Evolutionary conservation across 768 basidiomycete species (phyloP).

Genomic region (Phylloporus sp.): DNA sequence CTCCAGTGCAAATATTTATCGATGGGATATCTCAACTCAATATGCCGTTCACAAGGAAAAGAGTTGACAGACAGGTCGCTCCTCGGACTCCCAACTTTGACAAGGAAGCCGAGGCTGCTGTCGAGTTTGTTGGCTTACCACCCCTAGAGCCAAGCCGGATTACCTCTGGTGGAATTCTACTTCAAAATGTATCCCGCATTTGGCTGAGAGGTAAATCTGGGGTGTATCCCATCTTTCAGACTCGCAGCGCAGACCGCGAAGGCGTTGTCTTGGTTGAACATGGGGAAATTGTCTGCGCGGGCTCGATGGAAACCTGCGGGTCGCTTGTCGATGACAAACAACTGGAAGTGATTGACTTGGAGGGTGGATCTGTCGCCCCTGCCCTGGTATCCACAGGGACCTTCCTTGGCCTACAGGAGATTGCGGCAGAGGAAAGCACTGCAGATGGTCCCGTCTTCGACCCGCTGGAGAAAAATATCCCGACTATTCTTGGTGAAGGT

Average conservation of each 20-base stretch:
- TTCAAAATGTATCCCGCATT: constrained; percentile 50
- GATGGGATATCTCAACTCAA: constrained; percentile 72
- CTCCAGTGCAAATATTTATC: constrained; percentile 76
- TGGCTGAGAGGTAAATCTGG: constrained; percentile 21
- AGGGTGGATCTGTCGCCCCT: constrained; percentile 58
- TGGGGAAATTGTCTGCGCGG: constrained; percentile 53
- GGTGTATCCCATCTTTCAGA: constrained; percentile 15
- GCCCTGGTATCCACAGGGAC: constrained; percentile 66
- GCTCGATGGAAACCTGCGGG: constrained; percentile 14
- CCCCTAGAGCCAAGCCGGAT: constrained; percentile 46
- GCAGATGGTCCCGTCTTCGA: constrained; percentile 61
- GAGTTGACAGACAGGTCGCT: constrained; percentile 43
- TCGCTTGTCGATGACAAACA: constrained; percentile 8
- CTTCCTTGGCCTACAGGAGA: constrained; percentile 65
- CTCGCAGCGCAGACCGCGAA: constrained; percentile 11
- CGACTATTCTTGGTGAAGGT: constrained; percentile 33
- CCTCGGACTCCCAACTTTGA: constrained; percentile 58
- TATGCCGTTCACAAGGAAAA: constrained; percentile 41
- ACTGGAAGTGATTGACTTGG: constrained; percentile 41
- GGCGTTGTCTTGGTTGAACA: constrained; percentile 44
- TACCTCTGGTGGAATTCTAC: constrained; percentile 40
- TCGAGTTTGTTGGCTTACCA: constrained; percentile 66
- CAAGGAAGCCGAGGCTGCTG: constrained; percentile 51
- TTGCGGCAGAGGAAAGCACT: constrained; percentile 59
- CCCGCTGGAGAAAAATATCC: constrained; percentile 34